Evolutionary conservation across 805 yeast genomes (phyloP), one percentile per base, ranked within the genome.

Genomic region (Candida sithepensis): DNA sequence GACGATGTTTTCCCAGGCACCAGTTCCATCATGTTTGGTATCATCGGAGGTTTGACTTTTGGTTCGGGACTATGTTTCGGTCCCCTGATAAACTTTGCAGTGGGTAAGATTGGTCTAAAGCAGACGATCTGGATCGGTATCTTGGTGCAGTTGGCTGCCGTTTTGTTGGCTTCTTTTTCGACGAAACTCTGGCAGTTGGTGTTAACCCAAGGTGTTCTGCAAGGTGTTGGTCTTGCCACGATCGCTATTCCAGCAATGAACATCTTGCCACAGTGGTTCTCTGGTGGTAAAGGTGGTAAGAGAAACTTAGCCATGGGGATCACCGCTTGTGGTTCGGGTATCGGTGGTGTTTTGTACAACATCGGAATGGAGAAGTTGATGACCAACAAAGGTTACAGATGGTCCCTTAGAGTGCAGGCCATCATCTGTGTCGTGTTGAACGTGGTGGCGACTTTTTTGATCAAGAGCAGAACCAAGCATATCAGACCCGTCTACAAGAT

Each of bases 261-360:
- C 2, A 64, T 84, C 13, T 57, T 85, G 22, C 89, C 90, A 0
- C 87, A 81, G 46, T 85, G 87, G 85, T 86, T 86, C 60, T 53
- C 63, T 2, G 44, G 53, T 26, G 61, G 61, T 4, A 44, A 45
- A 20, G 64, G 75, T 39, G 82, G 78, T 53, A 81, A 68, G 49
- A 71, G 91, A 54, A 82, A 82, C 26, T 58, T 74, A n/a, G 81
- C 80, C 1, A 56, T 69, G 42, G 78, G 80, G 2, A 18, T 78
- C 2, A 67, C 73, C 3, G 68, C 78, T 1, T 70, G 78, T 7
- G 84, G 82, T 0, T 71, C 79, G 5, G 83, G 82, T 12, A 57
- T 69, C 19, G 82, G 82, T 18, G 84, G 84, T 16, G 63, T 78
- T 5, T 53, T 74, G 14, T 78, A 71, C 57, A 73, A 72, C 48